phyloP scores from a whole-genome alignment of 2,329 filamentous ascomycete species.

The Trichoderma simmonsii region DNA sequence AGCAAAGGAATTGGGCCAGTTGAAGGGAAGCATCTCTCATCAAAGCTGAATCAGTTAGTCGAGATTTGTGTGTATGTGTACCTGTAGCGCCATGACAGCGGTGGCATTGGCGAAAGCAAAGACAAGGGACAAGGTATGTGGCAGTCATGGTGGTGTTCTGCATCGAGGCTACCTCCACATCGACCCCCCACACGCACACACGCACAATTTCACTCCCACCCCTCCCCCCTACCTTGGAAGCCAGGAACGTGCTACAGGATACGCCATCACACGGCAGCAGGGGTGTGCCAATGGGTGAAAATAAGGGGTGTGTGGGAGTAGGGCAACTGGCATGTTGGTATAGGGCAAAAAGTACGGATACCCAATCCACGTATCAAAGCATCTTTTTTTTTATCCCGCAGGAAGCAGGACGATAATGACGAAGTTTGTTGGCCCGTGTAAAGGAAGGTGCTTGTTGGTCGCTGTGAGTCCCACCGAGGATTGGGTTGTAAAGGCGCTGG shows the following conservation, averaged over 20 bases:
- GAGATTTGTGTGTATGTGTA: neutral
- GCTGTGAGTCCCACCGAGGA: constrained; percentile 31
- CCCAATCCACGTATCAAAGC: constrained; percentile 39
- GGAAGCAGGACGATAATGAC: constrained; percentile 30
- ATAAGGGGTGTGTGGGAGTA: constrained; percentile 26
- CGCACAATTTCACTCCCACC: constrained; percentile 20
- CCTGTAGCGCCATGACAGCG: neutral
- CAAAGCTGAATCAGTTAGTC: constrained; percentile 1
- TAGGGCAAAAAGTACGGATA: constrained; percentile 39
- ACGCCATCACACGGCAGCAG: constrained; percentile 23
- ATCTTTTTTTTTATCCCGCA: constrained; percentile 36
- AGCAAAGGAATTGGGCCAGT: constrained; percentile 29
- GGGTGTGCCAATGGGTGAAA: constrained; percentile 24
- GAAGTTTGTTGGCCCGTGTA: constrained; percentile 30
- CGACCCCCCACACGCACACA: constrained; percentile 12
- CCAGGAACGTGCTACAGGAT: constrained; percentile 27
- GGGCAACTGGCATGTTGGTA: constrained; percentile 28
- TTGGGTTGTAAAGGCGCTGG: constrained; percentile 27
- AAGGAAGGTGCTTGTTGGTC: constrained; percentile 30
- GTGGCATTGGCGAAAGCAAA: constrained; percentile 1
- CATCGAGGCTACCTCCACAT: constrained; percentile 14
- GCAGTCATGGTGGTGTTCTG: constrained; percentile 7
- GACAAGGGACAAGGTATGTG: neutral
- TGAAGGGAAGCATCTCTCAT: neutral
- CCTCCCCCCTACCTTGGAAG: constrained; percentile 21